phyloP scores from a whole-genome alignment of 192 early-diverging fungal genomes.

The Coemansia sp. region DNA sequence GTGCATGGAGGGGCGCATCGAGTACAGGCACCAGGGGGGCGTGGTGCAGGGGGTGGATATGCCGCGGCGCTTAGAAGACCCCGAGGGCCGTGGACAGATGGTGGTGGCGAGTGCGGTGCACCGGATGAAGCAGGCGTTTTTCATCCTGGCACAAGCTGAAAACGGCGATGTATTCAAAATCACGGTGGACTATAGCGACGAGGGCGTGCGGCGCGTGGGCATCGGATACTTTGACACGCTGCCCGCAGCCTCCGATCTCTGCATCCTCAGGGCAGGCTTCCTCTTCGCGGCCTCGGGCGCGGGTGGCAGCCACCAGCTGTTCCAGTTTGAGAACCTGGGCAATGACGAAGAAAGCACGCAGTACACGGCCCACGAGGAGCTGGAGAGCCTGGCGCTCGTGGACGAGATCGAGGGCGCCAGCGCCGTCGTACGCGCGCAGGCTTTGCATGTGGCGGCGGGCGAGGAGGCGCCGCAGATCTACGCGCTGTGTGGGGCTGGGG shows the following conservation, averaged over 20 bases:
- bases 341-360: conserved; percentile 61
- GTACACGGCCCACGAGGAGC: conserved; percentile 17
- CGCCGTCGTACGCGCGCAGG: conserved; percentile 72
- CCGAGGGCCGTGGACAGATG: conserved; percentile 62
- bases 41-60: conserved; percentile 71
- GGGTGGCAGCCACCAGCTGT: conserved; percentile 91
- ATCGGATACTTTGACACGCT: conserved; percentile 97
- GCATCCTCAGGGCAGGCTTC: conserved; percentile 91
- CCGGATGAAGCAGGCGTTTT: conserved; percentile 85
- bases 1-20: conserved; percentile 87
- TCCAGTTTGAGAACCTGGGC: conserved; percentile 93
- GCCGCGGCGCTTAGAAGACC: conserved; percentile 74
- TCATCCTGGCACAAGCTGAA: conserved; percentile 89
- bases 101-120: conserved; percentile 87
- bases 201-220: conserved; percentile 61
- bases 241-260: conserved; percentile 74
- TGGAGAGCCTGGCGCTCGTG: conserved; percentile 85
- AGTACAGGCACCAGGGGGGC: conserved; percentile 70
- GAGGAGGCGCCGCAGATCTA: conserved; percentile 97
- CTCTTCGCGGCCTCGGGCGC: conserved; percentile 83
- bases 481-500: conserved; percentile 80
- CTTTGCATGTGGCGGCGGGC: conserved; percentile 77
- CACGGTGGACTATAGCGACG: conserved; percentile 74
- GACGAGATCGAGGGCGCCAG: conserved; percentile 86
- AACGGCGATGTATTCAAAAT: conserved; percentile 94